Conservation (phyloP, 1,284 basidiomycete species). For the Ceratobasidium sp. region DNA sequence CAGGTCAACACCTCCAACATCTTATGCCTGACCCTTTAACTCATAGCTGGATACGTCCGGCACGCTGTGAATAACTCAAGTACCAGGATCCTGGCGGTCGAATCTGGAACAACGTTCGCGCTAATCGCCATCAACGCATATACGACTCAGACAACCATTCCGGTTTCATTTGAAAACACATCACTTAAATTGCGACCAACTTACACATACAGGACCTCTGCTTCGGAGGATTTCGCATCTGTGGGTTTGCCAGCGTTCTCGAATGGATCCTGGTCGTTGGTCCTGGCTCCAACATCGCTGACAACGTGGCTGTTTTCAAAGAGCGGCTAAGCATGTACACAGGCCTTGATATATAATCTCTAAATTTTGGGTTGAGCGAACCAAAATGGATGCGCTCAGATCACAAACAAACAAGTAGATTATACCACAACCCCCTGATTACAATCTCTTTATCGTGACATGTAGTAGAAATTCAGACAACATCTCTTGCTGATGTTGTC, state of each 20-base stretch:
- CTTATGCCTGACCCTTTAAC: not conserved
- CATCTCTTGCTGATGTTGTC: no score
- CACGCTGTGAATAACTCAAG: slow-evolving; percentile 16
- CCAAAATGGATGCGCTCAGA: no score
- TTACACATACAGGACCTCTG: slow-evolving; percentile 19
- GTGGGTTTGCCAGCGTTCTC: slow-evolving; percentile 12
- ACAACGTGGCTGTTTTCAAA: slow-evolving; percentile 33
- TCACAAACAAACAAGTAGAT: no score
- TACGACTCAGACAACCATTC: slow-evolving; percentile 13
- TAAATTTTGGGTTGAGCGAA: no score
- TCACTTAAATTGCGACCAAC: not conserved
- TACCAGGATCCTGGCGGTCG: slow-evolving; percentile 23
- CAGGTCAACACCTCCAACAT: not conserved
- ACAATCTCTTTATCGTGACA: no score
- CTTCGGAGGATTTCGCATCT: slow-evolving; percentile 32
- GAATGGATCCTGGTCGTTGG: slow-evolving; percentile 30
- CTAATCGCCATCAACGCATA: slow-evolving; percentile 29
- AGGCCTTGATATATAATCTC: not conserved
- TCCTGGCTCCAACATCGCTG: slow-evolving; percentile 24
- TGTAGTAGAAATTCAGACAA: no score
- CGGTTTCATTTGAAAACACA: slow-evolving; percentile 31
- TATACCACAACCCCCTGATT: no score
- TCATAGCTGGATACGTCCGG: slow-evolving; percentile 16
- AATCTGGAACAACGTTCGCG: slow-evolving; percentile 18
- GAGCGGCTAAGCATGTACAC: not conserved